Evolutionary conservation across 1,284 basidiomycete species (phyloP), one percentile per base, ranked within the genome.

Genomic region (Cutaneotrichosporon arboriforme): DNA sequence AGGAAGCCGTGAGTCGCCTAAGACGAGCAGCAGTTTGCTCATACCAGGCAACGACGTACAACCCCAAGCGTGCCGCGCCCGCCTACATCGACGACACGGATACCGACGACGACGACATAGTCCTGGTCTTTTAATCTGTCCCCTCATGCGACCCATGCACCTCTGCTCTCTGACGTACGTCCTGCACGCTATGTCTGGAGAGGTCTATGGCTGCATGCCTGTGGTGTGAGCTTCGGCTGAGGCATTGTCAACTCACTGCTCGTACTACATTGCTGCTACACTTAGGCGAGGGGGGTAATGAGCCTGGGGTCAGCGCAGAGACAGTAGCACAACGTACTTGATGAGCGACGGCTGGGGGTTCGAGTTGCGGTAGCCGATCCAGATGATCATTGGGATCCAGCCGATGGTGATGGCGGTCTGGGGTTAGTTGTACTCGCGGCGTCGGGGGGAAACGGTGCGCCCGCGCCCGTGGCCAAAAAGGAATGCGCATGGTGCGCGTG

Each of bases 301-400:
- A 92, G 81, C 77, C 89, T 91, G 69, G 26, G 40, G 42, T 48
- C 55, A 65, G 49, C 31, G 17, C 12, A 1, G 2, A 1, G 2
- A 7, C 17, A 20, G 17, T 13, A 20, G 13, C 17, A 8, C 3
- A 4, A 81, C 87, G 65, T 58, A 91, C 90, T 91, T 92, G 77
- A 93, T 92, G 65, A 93, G 78, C 40, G 89, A 90, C n/a, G 90
- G 90, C 67, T 90, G 89, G 34, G 90, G 90, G 67, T 85, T 87
- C 69, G 88, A 90, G 67, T 85, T 80, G 51, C 85, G 87, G 79
- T 88, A 93, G 33, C 91, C 91, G 67, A 93, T 81, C 75, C 90
- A 94, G 66, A 96, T 92, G 69, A 96, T 88, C 69, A 91, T 78
- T 36, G 91, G 91, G 68, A 96, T 88, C 90, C 91, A 96, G 61